phyloP scores from a whole-genome alignment of 805 yeast genomes.

The Wickerhamiella azyma region DNA sequence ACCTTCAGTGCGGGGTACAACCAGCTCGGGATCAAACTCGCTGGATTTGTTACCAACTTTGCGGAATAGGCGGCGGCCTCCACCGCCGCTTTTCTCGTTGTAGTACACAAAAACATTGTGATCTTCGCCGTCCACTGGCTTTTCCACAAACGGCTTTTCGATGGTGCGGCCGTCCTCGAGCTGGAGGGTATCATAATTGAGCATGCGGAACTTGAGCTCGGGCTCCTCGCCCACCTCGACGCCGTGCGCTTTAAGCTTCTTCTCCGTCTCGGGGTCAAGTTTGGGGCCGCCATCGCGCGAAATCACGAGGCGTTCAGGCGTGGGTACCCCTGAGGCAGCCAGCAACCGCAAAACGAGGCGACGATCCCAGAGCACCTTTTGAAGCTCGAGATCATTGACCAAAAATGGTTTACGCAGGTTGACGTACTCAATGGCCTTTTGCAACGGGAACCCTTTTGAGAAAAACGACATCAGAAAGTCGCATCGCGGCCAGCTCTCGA shows the following conservation, averaged over 20 bases:
- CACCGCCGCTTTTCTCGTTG: constrained; percentile 83
- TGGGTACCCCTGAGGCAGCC: constrained; percentile 72
- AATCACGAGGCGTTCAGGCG: constrained; percentile 78
- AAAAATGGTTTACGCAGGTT: constrained; percentile 79
- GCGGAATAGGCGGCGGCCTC: constrained; percentile 86
- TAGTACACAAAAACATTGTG: constrained; percentile 92
- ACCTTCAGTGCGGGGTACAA: constrained; percentile 71
- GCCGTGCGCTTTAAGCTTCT: constrained; percentile 47
- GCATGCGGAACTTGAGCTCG: constrained; percentile 55
- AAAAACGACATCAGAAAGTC: constrained; percentile 88
- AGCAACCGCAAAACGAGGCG: constrained; percentile 69
- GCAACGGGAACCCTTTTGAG: constrained; percentile 91
- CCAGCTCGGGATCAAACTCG: constrained; percentile 77
- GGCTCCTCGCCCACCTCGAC: constrained; percentile 52
- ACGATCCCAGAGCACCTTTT: constrained; percentile 95
- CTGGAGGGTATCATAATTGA: constrained; percentile 69
- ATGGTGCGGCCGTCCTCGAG: constrained; percentile 58
- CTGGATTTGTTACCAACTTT: constrained; percentile 95
- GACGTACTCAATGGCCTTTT: constrained; percentile 85
- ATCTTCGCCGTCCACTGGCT: constrained; percentile 98
- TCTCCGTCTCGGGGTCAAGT: constrained; percentile 52
- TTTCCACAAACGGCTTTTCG: constrained; percentile 89
- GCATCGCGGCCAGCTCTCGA: constrained; percentile 98
- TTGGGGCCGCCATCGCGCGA: constrained; percentile 96
- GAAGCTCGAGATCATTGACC: constrained; percentile 80